Evolutionary conservation across 75 land plant species (phyloP), one percentile per base, ranked within the genome.

Genomic region (Adiantum capillusveneris): DNA sequence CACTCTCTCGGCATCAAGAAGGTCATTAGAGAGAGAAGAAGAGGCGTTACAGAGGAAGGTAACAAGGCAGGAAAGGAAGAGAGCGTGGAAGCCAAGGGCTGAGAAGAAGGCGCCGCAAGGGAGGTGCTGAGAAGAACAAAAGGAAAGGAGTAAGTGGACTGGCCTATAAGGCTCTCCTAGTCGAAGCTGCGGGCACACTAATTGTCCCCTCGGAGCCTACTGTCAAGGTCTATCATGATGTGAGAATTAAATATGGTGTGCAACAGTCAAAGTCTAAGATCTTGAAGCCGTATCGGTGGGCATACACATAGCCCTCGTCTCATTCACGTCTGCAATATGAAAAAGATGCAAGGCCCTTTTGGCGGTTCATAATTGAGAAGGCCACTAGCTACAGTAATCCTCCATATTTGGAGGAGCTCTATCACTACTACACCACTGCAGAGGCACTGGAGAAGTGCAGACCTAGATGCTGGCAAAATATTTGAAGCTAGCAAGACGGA

Each of bases 131-230:
- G n/a, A n/a, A n/a, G n/a, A n/a, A n/a, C n/a, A n/a, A n/a, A n/a
- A n/a, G n/a, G n/a, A n/a, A n/a, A n/a, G n/a, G n/a, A n/a, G n/a
- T n/a, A n/a, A n/a, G n/a, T n/a, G 90, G 79, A 24, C 55, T 89
- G 34, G 80, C 84, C 9, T 79, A 89, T 65, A 85, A 74, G 68
- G 95, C 90, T 34, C 59, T 89, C 16, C 61, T 89, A 0, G 95
- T 89, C 9, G 95, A 89, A 45, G 90, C 90, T 11, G 95, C 68
- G 22, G 95, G 95, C 12, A 89, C 95, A 11, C 95, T 89, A 26
- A 20, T 89, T 41, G 60, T 89, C 37, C 95, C 95, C 7, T 75
- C 90, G 37, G 81, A 86, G 69, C 95, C 95, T 37, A 85, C 76
- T 63, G 95, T 90, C n/a, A 80, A 89, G 84, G 95, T 89, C 17